Evolutionary conservation across 2,329 filamentous ascomycete species (phyloP).

Genomic region (Colletotrichum sp.): DNA sequence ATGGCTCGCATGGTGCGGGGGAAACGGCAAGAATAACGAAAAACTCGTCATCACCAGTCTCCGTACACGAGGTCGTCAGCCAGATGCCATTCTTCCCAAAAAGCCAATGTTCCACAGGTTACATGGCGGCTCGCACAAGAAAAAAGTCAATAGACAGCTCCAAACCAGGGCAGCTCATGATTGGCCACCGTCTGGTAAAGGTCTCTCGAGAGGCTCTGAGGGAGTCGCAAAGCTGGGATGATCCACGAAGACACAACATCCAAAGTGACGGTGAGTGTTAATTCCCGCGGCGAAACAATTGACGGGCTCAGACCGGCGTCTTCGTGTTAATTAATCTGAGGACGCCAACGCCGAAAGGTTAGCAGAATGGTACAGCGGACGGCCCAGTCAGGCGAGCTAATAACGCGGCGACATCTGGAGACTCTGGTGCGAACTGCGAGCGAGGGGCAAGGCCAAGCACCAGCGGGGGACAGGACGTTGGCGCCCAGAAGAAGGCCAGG

Average conservation of each 20-base stretch:
- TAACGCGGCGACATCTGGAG: background rate
- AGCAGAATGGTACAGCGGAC: background rate
- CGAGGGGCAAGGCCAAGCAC: background rate
- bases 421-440: background rate
- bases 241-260: slow-evolving; percentile 3
- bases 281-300: background rate
- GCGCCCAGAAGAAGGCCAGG: slow-evolving; percentile 11
- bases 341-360: slow-evolving; percentile 3
- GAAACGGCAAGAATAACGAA: background rate
- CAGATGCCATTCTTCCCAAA: background rate
- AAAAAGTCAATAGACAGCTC: slow-evolving; percentile 6
- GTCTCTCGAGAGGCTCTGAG: background rate
- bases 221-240: slow-evolving; percentile 1
- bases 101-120: background rate
- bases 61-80: background rate
- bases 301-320: background rate
- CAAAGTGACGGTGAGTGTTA: slow-evolving; percentile 7
- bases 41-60: background rate
- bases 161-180: background rate
- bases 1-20: background rate
- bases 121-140: slow-evolving; percentile 4
- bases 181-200: background rate
- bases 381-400: background rate
- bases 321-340: slow-evolving; percentile 14
- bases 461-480: background rate